These are phyloP conservation scores for Coemansia sp. DNA, from an alignment of 192 early-diverging fungal species.

Conservation along the genomic window DNA sequence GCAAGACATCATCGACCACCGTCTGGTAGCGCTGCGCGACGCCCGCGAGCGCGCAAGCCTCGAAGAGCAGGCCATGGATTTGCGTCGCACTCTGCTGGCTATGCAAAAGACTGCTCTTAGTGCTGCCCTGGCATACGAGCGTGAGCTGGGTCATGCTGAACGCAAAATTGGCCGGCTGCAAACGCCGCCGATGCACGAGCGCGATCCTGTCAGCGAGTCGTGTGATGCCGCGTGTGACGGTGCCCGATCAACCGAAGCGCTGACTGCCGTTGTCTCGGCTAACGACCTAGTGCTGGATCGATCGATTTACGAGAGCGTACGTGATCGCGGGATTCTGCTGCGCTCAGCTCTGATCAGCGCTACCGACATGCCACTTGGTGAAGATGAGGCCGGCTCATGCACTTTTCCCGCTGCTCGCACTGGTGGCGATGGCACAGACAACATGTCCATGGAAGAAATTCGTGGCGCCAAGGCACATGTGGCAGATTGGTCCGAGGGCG, in stretches of 20 bases:
- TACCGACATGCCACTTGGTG: background rate
- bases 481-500: slow-evolving; percentile 10
- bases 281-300: slow-evolving; percentile 2
- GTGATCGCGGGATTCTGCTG: slow-evolving; percentile 44
- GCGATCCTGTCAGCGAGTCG: background rate
- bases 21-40: slow-evolving; percentile 26
- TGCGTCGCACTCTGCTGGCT: slow-evolving; percentile 45
- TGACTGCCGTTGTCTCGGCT: background rate
- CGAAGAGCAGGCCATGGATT: slow-evolving; percentile 40
- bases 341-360: slow-evolving; percentile 41
- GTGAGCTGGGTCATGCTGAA: slow-evolving; percentile 42
- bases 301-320: slow-evolving; percentile 34
- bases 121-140: slow-evolving; percentile 45
- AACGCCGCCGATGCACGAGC: slow-evolving; percentile 5
- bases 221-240: background rate
- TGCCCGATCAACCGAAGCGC: background rate
- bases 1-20: slow-evolving; percentile 46
- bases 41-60: slow-evolving; percentile 18
- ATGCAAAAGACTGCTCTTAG: slow-evolving; percentile 50
- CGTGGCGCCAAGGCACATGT: slow-evolving; percentile 24
- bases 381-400: background rate
- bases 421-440: background rate
- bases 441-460: slow-evolving; percentile 27
- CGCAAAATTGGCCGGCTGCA: slow-evolving; percentile 16
- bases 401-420: background rate